These are phyloP conservation scores for Trichoderma simmonsii DNA, from an alignment of 2,329 filamentous ascomycete species.

Conservation along the genomic window DNA sequence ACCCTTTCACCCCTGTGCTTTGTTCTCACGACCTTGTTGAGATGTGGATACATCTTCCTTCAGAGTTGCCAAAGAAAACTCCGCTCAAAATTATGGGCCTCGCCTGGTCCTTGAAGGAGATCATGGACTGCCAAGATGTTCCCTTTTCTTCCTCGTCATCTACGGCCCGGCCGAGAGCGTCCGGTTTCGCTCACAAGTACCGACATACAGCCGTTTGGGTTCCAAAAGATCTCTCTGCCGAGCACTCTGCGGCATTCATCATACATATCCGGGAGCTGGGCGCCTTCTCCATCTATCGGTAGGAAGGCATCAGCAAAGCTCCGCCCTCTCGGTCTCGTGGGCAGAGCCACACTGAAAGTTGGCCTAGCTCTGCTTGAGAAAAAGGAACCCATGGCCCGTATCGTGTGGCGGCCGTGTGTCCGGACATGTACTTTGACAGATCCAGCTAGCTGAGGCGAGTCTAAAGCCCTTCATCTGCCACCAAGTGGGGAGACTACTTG, in stretches of 20 bases:
- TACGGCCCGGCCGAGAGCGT: not conserved
- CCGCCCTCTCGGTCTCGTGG: not conserved
- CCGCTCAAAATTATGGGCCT: constrained; percentile 7
- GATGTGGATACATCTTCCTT: not conserved
- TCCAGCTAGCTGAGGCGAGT: constrained; percentile 4
- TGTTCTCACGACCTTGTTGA: not conserved
- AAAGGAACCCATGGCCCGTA: not conserved
- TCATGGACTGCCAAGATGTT: constrained; percentile 8
- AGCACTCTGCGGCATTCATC: not conserved
- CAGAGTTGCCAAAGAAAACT: constrained; percentile 1
- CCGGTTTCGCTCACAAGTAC: not conserved
- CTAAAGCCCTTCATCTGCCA: not conserved
- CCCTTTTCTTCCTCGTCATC: not conserved
- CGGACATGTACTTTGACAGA: not conserved
- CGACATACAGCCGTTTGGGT: not conserved
- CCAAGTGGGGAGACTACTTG: constrained; percentile 7
- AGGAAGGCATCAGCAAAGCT: not conserved
- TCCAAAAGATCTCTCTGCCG: not conserved
- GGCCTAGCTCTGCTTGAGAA: not conserved
- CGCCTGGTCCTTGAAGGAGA: constrained; percentile 14
- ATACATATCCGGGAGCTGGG: not conserved
- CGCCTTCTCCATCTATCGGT: not conserved
- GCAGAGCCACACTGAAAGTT: not conserved
- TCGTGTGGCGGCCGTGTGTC: not conserved
- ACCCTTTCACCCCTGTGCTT: not conserved